phyloP scores from a whole-genome alignment of 192 early-diverging fungal genomes.

The Chytriomyces confervae region DNA sequence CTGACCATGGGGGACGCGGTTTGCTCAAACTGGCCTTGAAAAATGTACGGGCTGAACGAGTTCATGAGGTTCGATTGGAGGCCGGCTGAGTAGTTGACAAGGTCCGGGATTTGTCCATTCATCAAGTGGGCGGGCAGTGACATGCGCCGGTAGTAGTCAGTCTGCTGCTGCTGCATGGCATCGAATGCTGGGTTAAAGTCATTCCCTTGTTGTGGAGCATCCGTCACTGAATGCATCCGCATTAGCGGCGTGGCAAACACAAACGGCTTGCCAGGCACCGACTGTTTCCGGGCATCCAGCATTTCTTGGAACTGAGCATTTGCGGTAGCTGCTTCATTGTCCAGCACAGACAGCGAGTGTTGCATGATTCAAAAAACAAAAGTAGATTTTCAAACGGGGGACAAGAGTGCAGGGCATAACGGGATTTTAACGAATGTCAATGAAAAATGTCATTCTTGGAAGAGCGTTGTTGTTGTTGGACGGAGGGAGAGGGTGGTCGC shows the following conservation, averaged over 20 bases:
- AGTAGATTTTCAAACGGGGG: too few species aligned
- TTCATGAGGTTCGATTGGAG: conserved; percentile 17
- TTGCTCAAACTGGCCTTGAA: conserved; percentile 9
- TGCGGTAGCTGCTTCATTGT: background rate
- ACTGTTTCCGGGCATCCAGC: background rate
- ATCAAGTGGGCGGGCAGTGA: conserved; percentile 9
- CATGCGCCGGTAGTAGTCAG: conserved; percentile 23
- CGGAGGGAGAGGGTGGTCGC: too few species aligned
- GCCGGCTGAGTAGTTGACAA: conserved; percentile 1
- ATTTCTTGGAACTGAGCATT: background rate
- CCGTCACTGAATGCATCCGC: background rate
- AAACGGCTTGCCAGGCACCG: background rate
- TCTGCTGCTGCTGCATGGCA: background rate
- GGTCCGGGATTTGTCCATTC: background rate
- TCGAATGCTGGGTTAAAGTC: background rate
- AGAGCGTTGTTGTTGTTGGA: too few species aligned
- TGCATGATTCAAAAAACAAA: background rate
- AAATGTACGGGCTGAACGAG: conserved; percentile 20
- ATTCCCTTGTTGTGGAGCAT: background rate
- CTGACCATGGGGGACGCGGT: background rate
- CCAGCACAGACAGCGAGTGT: background rate
- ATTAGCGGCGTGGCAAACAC: background rate
- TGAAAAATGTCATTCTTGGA: too few species aligned
- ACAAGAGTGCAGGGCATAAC: too few species aligned
- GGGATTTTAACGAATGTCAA: too few species aligned